Conservation (phyloP, 2,329 filamentous ascomycete genomes). For the Pyricularia sp. region DNA sequence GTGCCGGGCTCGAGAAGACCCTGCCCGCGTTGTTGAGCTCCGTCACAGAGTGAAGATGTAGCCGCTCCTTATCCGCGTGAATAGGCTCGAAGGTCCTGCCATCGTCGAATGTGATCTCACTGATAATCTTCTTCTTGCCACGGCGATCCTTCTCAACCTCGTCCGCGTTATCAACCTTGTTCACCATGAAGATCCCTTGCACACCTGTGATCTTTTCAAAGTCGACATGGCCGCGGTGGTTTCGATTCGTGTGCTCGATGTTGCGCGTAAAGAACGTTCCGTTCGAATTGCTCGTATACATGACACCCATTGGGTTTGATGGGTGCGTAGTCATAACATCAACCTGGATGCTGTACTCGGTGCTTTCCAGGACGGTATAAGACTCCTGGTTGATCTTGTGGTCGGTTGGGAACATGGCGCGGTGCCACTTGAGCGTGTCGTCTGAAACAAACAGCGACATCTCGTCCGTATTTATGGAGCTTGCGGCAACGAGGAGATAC, state of each 20-base stretch:
- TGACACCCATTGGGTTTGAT: conserved; percentile 66
- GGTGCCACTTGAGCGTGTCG: conserved; percentile 80
- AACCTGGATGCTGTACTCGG: conserved; percentile 95
- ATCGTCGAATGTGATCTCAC: conserved; percentile 90
- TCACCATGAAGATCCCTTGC: conserved; percentile 86
- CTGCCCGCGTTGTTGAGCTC: conserved; percentile 72
- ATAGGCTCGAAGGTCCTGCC: conserved; percentile 75
- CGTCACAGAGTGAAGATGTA: conserved; percentile 91
- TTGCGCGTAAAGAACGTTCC: conserved; percentile 94
- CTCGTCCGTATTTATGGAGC: conserved; percentile 73
- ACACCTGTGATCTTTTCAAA: conserved; percentile 92
- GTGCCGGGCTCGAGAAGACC: conserved; percentile 88
- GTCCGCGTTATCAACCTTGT: conserved; percentile 78
- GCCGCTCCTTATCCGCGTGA: conserved; percentile 49
- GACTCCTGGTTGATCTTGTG: conserved; percentile 75
- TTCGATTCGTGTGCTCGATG: conserved; percentile 84
- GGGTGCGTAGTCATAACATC: conserved; percentile 70
- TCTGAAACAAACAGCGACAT: conserved; percentile 85
- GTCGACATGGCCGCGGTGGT: conserved; percentile 67
- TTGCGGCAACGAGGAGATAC: conserved; percentile 75
- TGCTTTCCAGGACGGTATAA: conserved; percentile 91
- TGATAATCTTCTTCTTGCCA: conserved; percentile 59
- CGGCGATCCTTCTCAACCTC: conserved; percentile 50
- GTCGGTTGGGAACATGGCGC: conserved; percentile 76
- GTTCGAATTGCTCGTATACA: conserved; percentile 96